Evolutionary conservation across 2,329 filamentous ascomycete species (phyloP), one percentile per base, ranked within the genome.

Genomic region (Conoideocrella luteorostrata): DNA sequence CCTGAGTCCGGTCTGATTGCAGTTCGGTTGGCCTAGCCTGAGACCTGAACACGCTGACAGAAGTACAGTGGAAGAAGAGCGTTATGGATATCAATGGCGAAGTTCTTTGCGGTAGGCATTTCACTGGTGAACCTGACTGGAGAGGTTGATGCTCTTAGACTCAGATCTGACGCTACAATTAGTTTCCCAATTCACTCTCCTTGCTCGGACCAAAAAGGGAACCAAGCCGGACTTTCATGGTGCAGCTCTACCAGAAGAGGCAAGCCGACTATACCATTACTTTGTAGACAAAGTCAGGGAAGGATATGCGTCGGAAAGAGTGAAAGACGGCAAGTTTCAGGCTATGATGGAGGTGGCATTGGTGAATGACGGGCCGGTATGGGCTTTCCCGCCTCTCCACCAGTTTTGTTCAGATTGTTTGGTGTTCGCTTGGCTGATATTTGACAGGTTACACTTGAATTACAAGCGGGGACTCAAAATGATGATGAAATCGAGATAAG

Each of bases 281-380:
- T 97, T 98, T 68, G 80, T 90, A 54, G 69, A 77, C 40, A 86
- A 85, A 54, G 80, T 97, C 33, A 77, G 82, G 54, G 73, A 82
- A 43, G 74, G 80, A 3, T 95, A 97, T 62, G 64, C 70, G 5
- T 64, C 77, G 6, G 86, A 88, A 7, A 82, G 75, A 50, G 90
- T 98, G 46, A 89, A 95, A 61, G 84, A 98, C 61, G 93, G 94
- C n/a, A 81, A 91, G 23, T 98, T 98, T 63, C 91, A 95, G 60
- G 93, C 93, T 39, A 96, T 95, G 90, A 98, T 98, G 93, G 85
- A 97, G 59, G 91, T 98, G 46, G 85, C 86, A 39, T 67, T 96
- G 23, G 82, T 96, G 39, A 97, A 97, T 53, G 91, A 97, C 53
- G 81, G 82, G 1, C 82, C 82, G 43, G 81, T 84, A 61, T 52